phyloP scores from a whole-genome alignment of 805 yeast genomes.

The Ogataea corticis region DNA sequence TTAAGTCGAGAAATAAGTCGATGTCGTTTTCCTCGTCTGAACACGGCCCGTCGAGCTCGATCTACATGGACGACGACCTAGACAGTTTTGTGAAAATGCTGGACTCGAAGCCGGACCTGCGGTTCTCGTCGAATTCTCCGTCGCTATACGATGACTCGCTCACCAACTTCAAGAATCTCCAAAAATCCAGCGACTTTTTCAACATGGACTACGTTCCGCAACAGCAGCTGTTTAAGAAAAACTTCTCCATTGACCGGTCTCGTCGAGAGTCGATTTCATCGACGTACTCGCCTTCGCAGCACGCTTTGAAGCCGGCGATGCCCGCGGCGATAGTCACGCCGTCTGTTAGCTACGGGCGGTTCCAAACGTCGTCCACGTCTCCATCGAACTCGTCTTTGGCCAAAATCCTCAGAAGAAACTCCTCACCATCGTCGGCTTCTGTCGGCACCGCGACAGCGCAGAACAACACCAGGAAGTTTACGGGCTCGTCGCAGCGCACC shows the following conservation, averaged over 20 bases:
- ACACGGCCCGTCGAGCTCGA: slow-evolving; percentile 27
- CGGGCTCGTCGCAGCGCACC: slow-evolving; percentile 19
- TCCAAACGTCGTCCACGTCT: slow-evolving; percentile 18
- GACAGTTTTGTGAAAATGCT: slow-evolving; percentile 36
- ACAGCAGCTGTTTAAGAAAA: slow-evolving; percentile 18
- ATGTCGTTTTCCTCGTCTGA: slow-evolving; percentile 27
- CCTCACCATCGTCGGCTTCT: slow-evolving; percentile 17
- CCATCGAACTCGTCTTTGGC: slow-evolving; percentile 24
- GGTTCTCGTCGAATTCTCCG: slow-evolving; percentile 31
- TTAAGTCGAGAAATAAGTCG: slow-evolving; percentile 25
- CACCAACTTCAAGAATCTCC: slow-evolving; percentile 30
- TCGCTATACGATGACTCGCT: slow-evolving; percentile 30
- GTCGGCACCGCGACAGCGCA: slow-evolving; percentile 14
- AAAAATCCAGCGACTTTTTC: slow-evolving; percentile 30
- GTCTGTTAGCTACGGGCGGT: slow-evolving; percentile 25
- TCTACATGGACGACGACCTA: slow-evolving; percentile 35
- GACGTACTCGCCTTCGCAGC: slow-evolving; percentile 26
- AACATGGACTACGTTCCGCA: slow-evolving; percentile 11
- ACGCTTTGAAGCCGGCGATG: slow-evolving; percentile 19
- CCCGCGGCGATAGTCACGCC: slow-evolving; percentile 27
- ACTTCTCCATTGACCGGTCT: slow-evolving; percentile 14
- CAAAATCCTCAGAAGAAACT: slow-evolving; percentile 16
- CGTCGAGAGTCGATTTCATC: slow-evolving; percentile 26
- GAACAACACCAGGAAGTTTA: slow-evolving; percentile 12
- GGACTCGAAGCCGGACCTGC: slow-evolving; percentile 38